These are phyloP conservation scores for Marasmius sp. DNA, from an alignment of 1,284 basidiomycete species.

Conservation along the genomic window DNA sequence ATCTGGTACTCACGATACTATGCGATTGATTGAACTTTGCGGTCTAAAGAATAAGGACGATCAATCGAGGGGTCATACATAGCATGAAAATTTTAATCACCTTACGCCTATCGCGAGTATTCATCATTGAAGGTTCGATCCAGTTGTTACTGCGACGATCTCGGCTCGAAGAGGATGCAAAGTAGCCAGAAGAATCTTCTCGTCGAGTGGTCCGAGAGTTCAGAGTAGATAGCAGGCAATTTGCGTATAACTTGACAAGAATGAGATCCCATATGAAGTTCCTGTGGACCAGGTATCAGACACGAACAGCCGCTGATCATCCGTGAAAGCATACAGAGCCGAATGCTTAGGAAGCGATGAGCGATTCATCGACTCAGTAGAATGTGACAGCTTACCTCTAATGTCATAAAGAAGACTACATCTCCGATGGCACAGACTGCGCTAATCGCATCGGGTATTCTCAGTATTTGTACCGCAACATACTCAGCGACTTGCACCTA, in stretches of 20 bases:
- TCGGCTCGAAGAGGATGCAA: background rate
- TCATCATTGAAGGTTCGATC: background rate
- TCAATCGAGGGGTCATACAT: no score
- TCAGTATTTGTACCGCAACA: background rate
- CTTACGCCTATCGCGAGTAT: background rate
- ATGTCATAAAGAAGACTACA: slow-evolving; percentile 46
- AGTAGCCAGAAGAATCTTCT: background rate
- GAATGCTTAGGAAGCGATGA: slow-evolving; percentile 2
- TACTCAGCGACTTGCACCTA: slow-evolving; percentile 17
- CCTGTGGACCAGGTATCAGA: background rate
- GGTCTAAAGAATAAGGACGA: no score
- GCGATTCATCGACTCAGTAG: background rate
- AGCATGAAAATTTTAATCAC: no score
- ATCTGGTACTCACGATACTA: background rate
- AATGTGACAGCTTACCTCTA: slow-evolving; percentile 21
- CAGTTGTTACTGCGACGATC: background rate
- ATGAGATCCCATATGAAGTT: slow-evolving; percentile 27
- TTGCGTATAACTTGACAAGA: slow-evolving; percentile 24
- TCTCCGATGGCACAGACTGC: slow-evolving; percentile 42
- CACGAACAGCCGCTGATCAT: background rate
- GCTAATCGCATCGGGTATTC: slow-evolving; percentile 16
- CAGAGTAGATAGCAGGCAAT: slow-evolving; percentile 28
- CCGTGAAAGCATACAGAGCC: slow-evolving; percentile 3
- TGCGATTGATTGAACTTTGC: no score
- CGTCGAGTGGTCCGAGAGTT: slow-evolving; percentile 17